These are phyloP conservation scores for Phialemoniopsis sp. DNA, from an alignment of 2,329 filamentous ascomycete genomes.

Conservation along the genomic window DNA sequence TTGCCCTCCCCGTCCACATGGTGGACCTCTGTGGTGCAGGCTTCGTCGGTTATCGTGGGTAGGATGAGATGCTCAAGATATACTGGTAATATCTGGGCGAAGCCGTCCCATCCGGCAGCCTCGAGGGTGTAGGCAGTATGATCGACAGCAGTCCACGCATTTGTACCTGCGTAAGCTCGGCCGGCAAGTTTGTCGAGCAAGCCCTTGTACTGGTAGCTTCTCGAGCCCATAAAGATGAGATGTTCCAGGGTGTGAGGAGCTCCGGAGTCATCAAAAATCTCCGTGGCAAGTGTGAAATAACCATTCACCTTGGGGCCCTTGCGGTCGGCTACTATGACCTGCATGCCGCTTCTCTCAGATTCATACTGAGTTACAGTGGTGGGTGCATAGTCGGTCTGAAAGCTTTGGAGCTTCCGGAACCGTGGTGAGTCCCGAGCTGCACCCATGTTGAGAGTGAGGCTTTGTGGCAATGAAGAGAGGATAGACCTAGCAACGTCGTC, in stretches of 20 bases:
- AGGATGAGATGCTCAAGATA: slow-evolving; percentile 93
- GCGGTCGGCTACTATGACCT: slow-evolving; percentile 85
- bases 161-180: slow-evolving; percentile 87
- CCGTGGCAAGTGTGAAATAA: slow-evolving; percentile 92
- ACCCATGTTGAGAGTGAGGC: slow-evolving; percentile 44
- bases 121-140: slow-evolving; percentile 96
- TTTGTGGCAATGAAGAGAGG: slow-evolving; percentile 7
- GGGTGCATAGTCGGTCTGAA: slow-evolving; percentile 86
- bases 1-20: slow-evolving; percentile 91
- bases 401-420: slow-evolving; percentile 82
- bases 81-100: slow-evolving; percentile 88
- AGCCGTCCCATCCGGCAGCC: slow-evolving; percentile 95
- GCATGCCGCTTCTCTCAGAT: slow-evolving; percentile 90
- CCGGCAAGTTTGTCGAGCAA: slow-evolving; percentile 92
- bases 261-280: slow-evolving; percentile 96
- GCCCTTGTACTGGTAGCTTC: slow-evolving; percentile 90
- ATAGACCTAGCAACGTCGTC: slow-evolving; percentile 12
- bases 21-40: slow-evolving; percentile 92
- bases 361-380: slow-evolving; percentile 92
- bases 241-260: slow-evolving; percentile 85
- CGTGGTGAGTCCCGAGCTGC: slow-evolving; percentile 44
- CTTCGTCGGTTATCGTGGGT: slow-evolving; percentile 87
- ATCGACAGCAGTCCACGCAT: slow-evolving; percentile 95
- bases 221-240: slow-evolving; percentile 84
- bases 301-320: slow-evolving; percentile 93